Conservation (phyloP, 1,139 yeast genomes). For the Geotrichum candidum region DNA sequence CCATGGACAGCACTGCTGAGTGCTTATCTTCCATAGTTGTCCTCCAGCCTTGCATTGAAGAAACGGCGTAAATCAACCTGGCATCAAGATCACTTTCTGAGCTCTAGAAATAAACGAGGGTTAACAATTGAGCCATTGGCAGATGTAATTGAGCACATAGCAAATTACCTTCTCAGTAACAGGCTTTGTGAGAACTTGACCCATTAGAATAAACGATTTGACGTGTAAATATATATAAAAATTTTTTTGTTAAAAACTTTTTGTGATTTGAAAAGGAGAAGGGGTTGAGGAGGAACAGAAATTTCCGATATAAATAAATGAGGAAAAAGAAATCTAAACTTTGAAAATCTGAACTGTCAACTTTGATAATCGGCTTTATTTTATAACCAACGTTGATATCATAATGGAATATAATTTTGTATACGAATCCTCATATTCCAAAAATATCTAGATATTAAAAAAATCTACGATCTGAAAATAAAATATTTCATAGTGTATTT, state of each 20-base stretch:
- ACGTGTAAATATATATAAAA: neutral
- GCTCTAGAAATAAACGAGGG: conserved; percentile 36
- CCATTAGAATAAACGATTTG: conserved; percentile 41
- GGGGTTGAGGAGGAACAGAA: neutral
- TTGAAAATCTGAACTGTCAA: too few relatives aligned
- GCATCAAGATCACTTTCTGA: conserved; percentile 67
- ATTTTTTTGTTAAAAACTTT: neutral
- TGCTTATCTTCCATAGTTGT: conserved; percentile 98
- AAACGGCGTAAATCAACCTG: conserved; percentile 70
- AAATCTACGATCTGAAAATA: too few relatives aligned
- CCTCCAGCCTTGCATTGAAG: conserved; percentile 99
- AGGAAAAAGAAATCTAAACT: neutral
- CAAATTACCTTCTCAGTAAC: conserved; percentile 48
- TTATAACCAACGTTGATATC: too few relatives aligned
- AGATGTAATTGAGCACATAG: neutral
- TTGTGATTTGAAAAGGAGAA: neutral
- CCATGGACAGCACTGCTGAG: conserved; percentile 58
- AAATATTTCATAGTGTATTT: neutral
- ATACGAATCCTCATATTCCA: too few relatives aligned
- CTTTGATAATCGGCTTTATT: too few relatives aligned
- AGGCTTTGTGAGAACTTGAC: conserved; percentile 71
- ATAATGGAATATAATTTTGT: too few relatives aligned
- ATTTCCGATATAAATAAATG: neutral
- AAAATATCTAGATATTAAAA: too few relatives aligned
- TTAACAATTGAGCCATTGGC: neutral